Base-by-base conservation (phyloP, 202 grass and related monocot species). In the Zizania palustris region DNA sequence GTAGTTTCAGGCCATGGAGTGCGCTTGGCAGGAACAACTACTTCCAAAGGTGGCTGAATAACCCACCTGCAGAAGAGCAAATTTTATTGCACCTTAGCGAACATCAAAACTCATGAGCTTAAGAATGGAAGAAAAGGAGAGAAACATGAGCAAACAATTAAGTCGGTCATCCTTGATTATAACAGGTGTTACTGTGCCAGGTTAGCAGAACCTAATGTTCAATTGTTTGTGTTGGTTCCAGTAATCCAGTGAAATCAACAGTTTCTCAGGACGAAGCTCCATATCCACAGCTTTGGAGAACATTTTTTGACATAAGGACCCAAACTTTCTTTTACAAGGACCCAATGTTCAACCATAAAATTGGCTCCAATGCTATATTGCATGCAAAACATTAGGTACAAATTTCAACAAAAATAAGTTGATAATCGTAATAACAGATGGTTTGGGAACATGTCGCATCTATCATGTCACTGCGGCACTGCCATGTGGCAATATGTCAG, bases 31-130 rank as follows among this genome's bases (percentile, higher is more conserved):
- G 87, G 85, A 60, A 95, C 49, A 1, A 89, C 87, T 5, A 95
- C 84, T 45, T 99, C 92, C 71, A 92, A 71, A 83, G 92, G 89
- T 38, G 96, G 91, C 41, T 94, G 91, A 51, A 99, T 92, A 38
- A 92, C 79, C 96, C 96, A 99, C 15, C 96, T 99, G 84, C 64
- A 86, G 49, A 75, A 11, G 2, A 75, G 35, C 0, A 54, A 57
- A 9, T 55, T 67, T 7, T 63, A 43, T 76, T 55, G 50, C 11
- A 19, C 11, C 14, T 48, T 16, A 69, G 14, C 57, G 68, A 34
- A 64, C n/a, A 3, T 35, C 5, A 44, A 49, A 50, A 2, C 45
- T 19, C 36, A 67, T 60, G 43, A 14, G 10, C 18, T 74, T 12
- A 33, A 64, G 10, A 40, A 36, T n/a, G n/a, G 3, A 80, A 59